Percentiles rank a stretch among this genome's conserved stretches.
These are phyloP conservation scores for Acer saccharum DNA, from an alignment of 345 rosid species.

Conservation along the genomic window DNA sequence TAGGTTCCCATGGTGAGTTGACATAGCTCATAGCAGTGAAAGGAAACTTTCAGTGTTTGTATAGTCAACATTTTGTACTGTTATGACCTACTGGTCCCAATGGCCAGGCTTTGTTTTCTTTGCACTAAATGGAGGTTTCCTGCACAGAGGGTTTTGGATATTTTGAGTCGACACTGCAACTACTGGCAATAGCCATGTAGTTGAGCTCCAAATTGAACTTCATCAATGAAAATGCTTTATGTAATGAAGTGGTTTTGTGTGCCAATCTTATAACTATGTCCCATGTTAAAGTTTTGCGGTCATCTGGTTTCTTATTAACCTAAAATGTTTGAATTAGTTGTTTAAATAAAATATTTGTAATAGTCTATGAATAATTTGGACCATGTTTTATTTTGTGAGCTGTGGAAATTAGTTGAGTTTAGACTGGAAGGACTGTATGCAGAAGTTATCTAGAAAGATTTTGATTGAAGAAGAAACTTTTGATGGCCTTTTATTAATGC, in stretches of 20 bases:
- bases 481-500: not conserved
- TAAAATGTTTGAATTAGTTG: not conserved
- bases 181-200: not conserved
- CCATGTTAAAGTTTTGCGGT: not conserved
- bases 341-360: not conserved
- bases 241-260: not conserved
- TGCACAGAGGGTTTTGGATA: not conserved
- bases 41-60: not conserved
- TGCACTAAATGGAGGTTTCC: not conserved
- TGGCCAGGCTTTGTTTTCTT: not conserved
- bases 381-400: not conserved
- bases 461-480: not conserved
- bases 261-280: not conserved
- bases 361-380: not conserved
- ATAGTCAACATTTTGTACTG: not conserved
- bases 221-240: not conserved
- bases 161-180: not conserved
- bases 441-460: not conserved
- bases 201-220: not conserved
- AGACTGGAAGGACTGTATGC: not conserved
- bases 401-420: not conserved
- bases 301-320: not conserved
- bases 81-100: not conserved
- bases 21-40: too few species aligned
- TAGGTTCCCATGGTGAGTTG: not conserved